Conservation (phyloP, 139 green algal genomes). For the Dunaliella primolecta region DNA sequence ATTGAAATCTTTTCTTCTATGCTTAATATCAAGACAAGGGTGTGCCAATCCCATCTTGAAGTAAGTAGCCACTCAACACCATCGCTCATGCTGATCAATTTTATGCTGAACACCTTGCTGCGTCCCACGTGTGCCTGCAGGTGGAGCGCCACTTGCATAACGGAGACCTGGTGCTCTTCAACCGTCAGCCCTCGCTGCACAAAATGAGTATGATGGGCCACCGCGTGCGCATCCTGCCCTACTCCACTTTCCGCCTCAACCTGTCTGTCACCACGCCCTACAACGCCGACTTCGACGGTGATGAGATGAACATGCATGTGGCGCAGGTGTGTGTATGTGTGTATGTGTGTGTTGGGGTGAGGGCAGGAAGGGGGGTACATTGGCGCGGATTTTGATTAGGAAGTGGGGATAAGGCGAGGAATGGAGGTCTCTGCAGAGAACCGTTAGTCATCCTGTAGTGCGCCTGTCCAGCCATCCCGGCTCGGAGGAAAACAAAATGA, state of each 20-base stretch:
- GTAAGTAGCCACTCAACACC: too few relatives aligned
- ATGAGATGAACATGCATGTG: slow-evolving; percentile 99
- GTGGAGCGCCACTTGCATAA: slow-evolving; percentile 95
- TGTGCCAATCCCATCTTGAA: too few relatives aligned
- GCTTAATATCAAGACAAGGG: too few relatives aligned
- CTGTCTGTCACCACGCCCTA: slow-evolving; percentile 95
- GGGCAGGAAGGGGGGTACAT: slow-evolving; percentile 82
- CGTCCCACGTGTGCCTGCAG: too few relatives aligned
- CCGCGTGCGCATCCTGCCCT: slow-evolving; percentile 82
- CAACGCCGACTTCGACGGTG: slow-evolving; percentile 99
- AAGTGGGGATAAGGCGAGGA: too few relatives aligned
- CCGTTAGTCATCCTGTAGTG: too few relatives aligned
- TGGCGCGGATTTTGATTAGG: slow-evolving; percentile 95
- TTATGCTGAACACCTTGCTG: too few relatives aligned
- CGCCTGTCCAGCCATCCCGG: too few relatives aligned
- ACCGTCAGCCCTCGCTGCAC: slow-evolving; percentile 98
- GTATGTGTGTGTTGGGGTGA: not conserved
- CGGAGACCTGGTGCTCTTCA: slow-evolving; percentile 98
- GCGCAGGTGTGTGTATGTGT: slow-evolving; percentile 56
- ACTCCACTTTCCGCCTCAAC: slow-evolving; percentile 75
- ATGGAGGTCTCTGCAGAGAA: too few relatives aligned
- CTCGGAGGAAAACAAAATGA: too few relatives aligned
- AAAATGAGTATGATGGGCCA: slow-evolving; percentile 99
- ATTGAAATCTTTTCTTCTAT: too few relatives aligned
- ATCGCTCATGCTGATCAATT: too few relatives aligned